Conservation (phyloP, 2,329 filamentous ascomycete species). For the Penicillium sp. region DNA sequence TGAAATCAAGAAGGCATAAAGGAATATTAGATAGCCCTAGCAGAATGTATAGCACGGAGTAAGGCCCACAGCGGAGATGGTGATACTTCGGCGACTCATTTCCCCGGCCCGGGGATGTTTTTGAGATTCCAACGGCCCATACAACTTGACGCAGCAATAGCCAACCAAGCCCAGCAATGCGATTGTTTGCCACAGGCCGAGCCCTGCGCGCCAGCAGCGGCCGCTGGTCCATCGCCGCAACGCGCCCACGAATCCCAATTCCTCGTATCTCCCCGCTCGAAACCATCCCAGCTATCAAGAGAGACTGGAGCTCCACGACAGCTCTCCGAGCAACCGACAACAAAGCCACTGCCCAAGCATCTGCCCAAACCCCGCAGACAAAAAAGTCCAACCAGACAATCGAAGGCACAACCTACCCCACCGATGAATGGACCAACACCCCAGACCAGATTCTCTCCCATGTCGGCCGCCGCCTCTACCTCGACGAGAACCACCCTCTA, state of each 20-base stretch:
- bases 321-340: slow-evolving; percentile 23
- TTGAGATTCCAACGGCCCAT: slow-evolving; percentile 14
- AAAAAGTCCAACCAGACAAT: slow-evolving; percentile 49
- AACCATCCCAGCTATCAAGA: slow-evolving; percentile 12
- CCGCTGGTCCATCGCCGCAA: slow-evolving; percentile 33
- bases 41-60: not conserved
- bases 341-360: slow-evolving; percentile 1
- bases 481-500: slow-evolving; percentile 87
- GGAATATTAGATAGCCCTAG: too few species aligned
- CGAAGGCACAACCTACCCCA: slow-evolving; percentile 63
- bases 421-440: slow-evolving; percentile 83
- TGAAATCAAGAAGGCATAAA: too few species aligned
- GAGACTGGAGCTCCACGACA: slow-evolving; percentile 36
- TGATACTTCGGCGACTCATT: slow-evolving; percentile 26
- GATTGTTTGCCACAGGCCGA: slow-evolving; percentile 41
- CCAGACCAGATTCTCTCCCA: slow-evolving; percentile 72
- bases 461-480: slow-evolving; percentile 77
- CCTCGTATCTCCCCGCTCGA: slow-evolving; percentile 16
- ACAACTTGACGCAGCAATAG: not conserved
- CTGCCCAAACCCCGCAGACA: slow-evolving; percentile 1
- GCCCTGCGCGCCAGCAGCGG: slow-evolving; percentile 38
- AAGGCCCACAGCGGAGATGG: not conserved
- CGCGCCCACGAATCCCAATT: slow-evolving; percentile 21
- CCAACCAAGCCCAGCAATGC: slow-evolving; percentile 29
- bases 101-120: slow-evolving; percentile 21